Conservation (phyloP, 2,329 filamentous ascomycete species). For the Thelonectria discophora region DNA sequence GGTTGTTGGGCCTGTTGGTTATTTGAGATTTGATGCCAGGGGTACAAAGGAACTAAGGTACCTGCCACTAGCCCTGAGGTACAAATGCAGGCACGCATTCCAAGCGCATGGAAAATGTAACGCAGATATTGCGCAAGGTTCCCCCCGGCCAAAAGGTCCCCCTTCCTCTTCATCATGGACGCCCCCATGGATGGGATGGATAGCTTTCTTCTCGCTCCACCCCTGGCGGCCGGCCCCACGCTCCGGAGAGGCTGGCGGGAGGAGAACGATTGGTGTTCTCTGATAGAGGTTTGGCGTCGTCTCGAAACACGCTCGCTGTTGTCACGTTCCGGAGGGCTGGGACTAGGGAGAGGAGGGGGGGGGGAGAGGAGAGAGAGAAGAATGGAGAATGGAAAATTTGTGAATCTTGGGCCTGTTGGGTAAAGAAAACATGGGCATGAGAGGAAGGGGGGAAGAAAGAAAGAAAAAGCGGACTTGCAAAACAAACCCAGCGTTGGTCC, state of each 20-base stretch:
- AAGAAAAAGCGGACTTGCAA: constrained; percentile 3
- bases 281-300: constrained; percentile 28
- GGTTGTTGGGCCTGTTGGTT: constrained; percentile 22
- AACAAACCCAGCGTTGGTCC: constrained; percentile 14
- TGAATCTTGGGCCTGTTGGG: constrained; percentile 2
- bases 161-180: background rate
- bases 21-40: constrained; percentile 29
- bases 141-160: constrained; percentile 17
- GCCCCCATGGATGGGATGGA: background rate
- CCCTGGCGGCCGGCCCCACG: constrained; percentile 41
- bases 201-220: background rate
- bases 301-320: constrained; percentile 28
- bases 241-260: constrained; percentile 33
- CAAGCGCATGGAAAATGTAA: constrained; percentile 32
- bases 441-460: no score
- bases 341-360: constrained; percentile 9
- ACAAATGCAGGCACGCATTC: constrained; percentile 33
- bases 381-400: constrained; percentile 25
- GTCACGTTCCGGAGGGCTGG: constrained; percentile 14
- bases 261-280: background rate
- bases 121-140: constrained; percentile 17
- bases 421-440: background rate
- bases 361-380: background rate
- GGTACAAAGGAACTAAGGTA: constrained; percentile 15
- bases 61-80: constrained; percentile 33